Conservation (phyloP, 495 filamentous ascomycete species). For the Chlorociboria aeruginascens region DNA sequence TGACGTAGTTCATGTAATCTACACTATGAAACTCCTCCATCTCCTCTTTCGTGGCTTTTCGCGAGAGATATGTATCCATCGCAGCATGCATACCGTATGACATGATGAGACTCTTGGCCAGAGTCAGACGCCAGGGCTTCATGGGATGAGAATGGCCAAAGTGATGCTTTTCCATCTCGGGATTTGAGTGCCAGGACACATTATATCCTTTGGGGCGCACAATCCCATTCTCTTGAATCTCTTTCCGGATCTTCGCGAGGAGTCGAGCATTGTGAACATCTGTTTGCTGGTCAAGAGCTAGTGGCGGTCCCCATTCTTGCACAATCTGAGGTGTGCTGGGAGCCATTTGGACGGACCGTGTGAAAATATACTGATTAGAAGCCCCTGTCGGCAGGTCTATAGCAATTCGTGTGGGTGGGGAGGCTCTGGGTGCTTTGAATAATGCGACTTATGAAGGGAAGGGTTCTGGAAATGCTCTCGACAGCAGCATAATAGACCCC, state of each 20-base stretch:
- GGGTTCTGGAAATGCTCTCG: too few relatives aligned
- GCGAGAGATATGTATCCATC: conserved; percentile 83
- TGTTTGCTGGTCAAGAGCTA: conserved; percentile 31
- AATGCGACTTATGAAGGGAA: too few relatives aligned
- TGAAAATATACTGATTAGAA: neutral
- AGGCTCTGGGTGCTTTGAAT: too few relatives aligned
- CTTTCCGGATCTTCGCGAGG: conserved; percentile 51
- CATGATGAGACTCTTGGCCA: conserved; percentile 88
- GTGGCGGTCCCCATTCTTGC: conserved; percentile 51
- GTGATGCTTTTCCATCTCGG: conserved; percentile 90
- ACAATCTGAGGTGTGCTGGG: conserved; percentile 35
- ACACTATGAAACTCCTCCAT: conserved; percentile 73
- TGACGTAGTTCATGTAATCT: conserved; percentile 85
- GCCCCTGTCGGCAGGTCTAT: neutral
- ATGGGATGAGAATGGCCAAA: conserved; percentile 94
- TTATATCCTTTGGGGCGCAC: conserved; percentile 66
- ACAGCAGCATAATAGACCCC: too few relatives aligned
- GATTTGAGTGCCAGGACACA: conserved; percentile 95
- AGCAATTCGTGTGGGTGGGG: neutral
- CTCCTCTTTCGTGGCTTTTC: conserved; percentile 76
- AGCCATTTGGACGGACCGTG: conserved; percentile 8
- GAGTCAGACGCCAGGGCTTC: conserved; percentile 95
- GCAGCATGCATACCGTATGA: conserved; percentile 90
- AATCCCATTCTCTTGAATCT: conserved; percentile 64
- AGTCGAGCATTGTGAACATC: conserved; percentile 46